Evolutionary conservation across 2,329 filamentous ascomycete genomes (phyloP).

Genomic region (Paecilomyces formosus): DNA sequence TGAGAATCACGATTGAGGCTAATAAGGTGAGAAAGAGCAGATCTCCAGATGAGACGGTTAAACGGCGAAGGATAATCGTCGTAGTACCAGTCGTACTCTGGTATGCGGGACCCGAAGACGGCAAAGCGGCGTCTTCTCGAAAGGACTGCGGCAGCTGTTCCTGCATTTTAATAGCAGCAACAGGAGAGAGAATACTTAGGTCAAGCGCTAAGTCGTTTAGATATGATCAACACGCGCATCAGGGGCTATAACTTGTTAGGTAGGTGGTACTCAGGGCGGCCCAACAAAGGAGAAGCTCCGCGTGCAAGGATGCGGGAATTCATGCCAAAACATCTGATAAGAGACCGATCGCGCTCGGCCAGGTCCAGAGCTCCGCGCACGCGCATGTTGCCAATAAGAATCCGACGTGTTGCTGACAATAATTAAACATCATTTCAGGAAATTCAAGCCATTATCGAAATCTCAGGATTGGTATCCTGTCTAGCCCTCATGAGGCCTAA

Average conservation of each 20-base stretch:
- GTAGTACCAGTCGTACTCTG: background rate
- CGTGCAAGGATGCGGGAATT: background rate
- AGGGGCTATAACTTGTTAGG: background rate
- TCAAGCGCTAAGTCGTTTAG: background rate
- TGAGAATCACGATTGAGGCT: background rate
- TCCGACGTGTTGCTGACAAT: background rate
- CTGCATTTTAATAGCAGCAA: background rate
- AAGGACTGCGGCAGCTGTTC: background rate
- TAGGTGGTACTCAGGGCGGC: background rate
- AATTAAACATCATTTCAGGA: background rate
- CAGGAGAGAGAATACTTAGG: background rate
- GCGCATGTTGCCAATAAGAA: background rate
- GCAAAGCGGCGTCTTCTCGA: background rate
- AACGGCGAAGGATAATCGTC: background rate
- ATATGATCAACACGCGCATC: background rate
- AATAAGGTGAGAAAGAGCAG: background rate
- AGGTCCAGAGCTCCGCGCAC: background rate
- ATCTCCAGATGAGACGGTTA: background rate
- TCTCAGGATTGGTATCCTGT: too few relatives aligned
- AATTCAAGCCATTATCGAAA: too few relatives aligned
- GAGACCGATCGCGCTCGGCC: background rate
- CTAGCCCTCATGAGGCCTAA: too few relatives aligned
- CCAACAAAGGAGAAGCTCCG: background rate
- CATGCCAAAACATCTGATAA: background rate
- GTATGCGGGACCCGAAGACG: background rate